Base-by-base conservation (phyloP, 768 basidiomycete species). In the Boletus rufocinnamomeus region DNA sequence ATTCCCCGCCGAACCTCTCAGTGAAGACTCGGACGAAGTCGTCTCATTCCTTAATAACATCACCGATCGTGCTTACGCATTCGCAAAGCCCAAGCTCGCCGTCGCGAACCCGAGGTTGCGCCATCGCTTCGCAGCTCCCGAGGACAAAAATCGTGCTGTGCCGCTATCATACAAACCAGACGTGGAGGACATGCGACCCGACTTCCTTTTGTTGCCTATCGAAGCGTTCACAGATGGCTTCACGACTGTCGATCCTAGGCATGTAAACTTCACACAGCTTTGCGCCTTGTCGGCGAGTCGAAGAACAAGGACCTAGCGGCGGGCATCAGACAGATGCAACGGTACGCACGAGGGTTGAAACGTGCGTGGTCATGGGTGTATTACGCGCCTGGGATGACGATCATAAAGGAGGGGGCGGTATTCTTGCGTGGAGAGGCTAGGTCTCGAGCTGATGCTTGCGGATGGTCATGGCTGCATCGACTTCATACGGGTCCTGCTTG, bases 401-500 rank as follows among this genome's bases (percentile, higher is more conserved):
- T n/a, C n/a, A n/a, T n/a, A n/a, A n/a, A n/a, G n/a, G n/a, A n/a
- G n/a, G n/a, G n/a, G 53, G 43, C 34, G 2, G 17, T 40, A 7
- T 46, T 65, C 19, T 9, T 60, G 23, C 59, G 53, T 35, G 55
- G 57, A 37, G 57, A 61, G 19, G 44, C 53, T 16, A 56, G 62
- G n/a, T n/a, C n/a, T n/a, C n/a, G n/a, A 55, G 57, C 23, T 64
- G 30, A 41, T 37, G 6, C 54, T 65, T 2, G 14, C 56, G 19
- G 54, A 60, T 11, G 59, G 62, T 11, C 53, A 54, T 3, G 57
- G 62, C 1, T 51, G 54, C n/a, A 41, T 61, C 32, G 63, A 66
- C 40, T 47, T 66, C 17, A 53, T 65, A 3, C 60, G 54, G 4
- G 41, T 59, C 16, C n/a, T 66, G 40, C 58, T 65, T 17, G 65